Evolutionary conservation across 2,329 filamentous ascomycete species (phyloP), one percentile per base, ranked within the genome.

Genomic region (Xylaria digitata): DNA sequence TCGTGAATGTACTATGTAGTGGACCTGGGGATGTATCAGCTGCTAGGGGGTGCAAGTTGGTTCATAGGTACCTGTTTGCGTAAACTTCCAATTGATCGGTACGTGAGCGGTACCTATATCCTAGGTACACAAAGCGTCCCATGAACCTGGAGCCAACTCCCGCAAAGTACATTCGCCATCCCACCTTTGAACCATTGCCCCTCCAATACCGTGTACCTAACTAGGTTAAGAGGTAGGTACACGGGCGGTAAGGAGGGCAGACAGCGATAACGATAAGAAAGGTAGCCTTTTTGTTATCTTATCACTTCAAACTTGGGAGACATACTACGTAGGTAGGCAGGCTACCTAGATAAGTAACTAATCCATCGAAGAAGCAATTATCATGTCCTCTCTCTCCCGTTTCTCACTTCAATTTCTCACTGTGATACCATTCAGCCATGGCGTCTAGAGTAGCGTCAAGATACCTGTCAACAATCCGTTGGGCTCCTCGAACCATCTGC

Each of bases 351-450:
- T n/a, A n/a, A n/a, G n/a, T n/a, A n/a, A n/a, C n/a, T n/a, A 26
- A 26, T 26, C 26, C 26, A 26, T 26, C 26, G 26, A 26, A 26
- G 26, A 26, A 5, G 3, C 26, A n/a, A n/a, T n/a, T 26, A 2
- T 26, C 26, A 26, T 26, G 26, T 26, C n/a, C n/a, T n/a, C n/a
- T n/a, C n/a, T n/a, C n/a, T 26, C 5, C 26, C 3, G 26, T 26
- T 5, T 5, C 26, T 26, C 26, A 26, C 26, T 26, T 26, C 26
- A 5, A 5, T 34, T 34, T 8, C 32, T 34, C 32, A 43, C 55
- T 17, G 11, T 13, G 5, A 48, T 21, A 40, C 30, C 17, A 34
- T 62, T 57, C 54, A 40, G 64, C 58, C 50, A 77, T 77, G 75
- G 63, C 73, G n/a, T 71, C 72, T 0, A 72, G 58, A 60, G 67